Evolutionary conservation across 192 early-diverging fungal species (phyloP), one percentile per base, ranked within the genome.

Genomic region (Bifiguratus adelaidae): DNA sequence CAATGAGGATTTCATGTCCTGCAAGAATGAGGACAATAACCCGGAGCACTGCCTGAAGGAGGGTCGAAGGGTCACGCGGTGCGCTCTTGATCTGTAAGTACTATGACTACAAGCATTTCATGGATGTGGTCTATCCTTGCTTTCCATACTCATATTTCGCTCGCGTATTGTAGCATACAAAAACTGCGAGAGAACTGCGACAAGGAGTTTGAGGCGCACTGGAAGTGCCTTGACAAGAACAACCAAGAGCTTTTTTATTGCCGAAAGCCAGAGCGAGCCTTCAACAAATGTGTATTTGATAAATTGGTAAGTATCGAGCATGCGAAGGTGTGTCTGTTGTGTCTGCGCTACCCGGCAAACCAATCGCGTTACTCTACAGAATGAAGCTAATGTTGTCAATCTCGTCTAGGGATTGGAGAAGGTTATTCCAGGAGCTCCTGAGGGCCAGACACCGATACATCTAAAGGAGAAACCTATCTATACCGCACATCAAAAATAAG

Each of bases 1-100:
- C 73, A 87, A 81, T 55, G 89, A 95, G 52, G 95, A 98, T 60
- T 98, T 88, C 57, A 90, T 98, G 85, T 73, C 89, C 29, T 98
- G 95, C 77, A 98, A 95, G 72, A 75, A 80, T 55, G 89, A 95
- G 50, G 84, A 73, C 61, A 77, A 79, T 44, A 84, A 95, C 55
- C 95, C 95, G 6, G 62, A 76, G 44, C 86, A 92, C 55, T 98
- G 95, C 52, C 66, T 98, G 32, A 77, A 81, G 71, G 95, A 98
- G 50, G 95, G 95, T 9, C 76, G 92, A 52, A 89, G 88, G 55
- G 92, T 95, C 54, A 98, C 95, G 30, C 83, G 95, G 12, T 98
- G 95, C 57, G 87, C 87, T 27, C 76, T 91, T 45, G 83, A 91
- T 49, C 55, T 88, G 78, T 86, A 60, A 63, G 78, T 73, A 11